phyloP scores from a whole-genome alignment of 305 asterid genomes.

The Lippia alba region DNA sequence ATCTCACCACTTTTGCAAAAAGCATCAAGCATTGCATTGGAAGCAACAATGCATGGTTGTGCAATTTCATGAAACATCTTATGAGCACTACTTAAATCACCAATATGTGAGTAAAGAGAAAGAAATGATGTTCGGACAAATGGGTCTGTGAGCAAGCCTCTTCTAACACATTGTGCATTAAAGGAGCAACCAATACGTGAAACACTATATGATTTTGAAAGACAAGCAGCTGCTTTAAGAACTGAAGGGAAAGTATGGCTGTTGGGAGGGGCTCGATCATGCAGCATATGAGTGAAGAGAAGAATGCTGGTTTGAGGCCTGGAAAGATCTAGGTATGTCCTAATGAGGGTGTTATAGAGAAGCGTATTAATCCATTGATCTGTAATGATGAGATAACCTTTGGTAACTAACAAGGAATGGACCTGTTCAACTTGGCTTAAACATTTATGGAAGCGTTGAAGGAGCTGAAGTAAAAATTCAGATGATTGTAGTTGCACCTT shows the following conservation, averaged over 20 bases:
- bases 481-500: slow-evolving; percentile 33
- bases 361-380: slow-evolving; percentile 80
- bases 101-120: slow-evolving; percentile 55
- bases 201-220: slow-evolving; percentile 33
- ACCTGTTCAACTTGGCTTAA: slow-evolving; percentile 54
- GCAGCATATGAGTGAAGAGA: slow-evolving; percentile 75
- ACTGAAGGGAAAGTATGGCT: slow-evolving; percentile 83
- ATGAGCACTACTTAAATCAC: slow-evolving; percentile 52
- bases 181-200: slow-evolving; percentile 47
- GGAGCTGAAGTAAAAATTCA: slow-evolving; percentile 56
- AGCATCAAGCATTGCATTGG: slow-evolving; percentile 78
- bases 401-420: slow-evolving; percentile 61
- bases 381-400: slow-evolving; percentile 57
- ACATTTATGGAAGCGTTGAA: slow-evolving; percentile 51
- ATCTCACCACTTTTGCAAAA: slow-evolving; percentile 67
- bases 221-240: slow-evolving; percentile 57
- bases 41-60: slow-evolving; percentile 61
- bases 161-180: slow-evolving; percentile 61
- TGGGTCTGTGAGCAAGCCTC: slow-evolving; percentile 71
- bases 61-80: slow-evolving; percentile 68
- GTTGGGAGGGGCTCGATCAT: slow-evolving; percentile 70
- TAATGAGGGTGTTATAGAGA: slow-evolving; percentile 75
- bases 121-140: slow-evolving; percentile 72
- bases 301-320: slow-evolving; percentile 52
- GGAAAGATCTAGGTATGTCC: slow-evolving; percentile 56